Base-by-base conservation (phyloP, 2,329 filamentous ascomycete genomes). In the Diaporthe longicolla region DNA sequence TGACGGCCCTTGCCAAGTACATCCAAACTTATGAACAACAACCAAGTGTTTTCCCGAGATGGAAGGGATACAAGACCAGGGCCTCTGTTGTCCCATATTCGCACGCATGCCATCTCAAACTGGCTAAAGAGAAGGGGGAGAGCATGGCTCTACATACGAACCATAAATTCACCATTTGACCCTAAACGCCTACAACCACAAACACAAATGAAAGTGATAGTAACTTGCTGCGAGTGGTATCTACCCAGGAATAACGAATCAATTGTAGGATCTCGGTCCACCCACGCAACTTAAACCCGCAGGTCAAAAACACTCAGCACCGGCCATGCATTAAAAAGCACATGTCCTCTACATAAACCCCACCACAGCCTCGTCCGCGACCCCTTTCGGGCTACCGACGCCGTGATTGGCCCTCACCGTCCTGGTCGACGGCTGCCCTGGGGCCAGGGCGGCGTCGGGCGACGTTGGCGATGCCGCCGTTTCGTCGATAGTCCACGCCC, bases 311-410 rank as follows among this genome's bases (percentile, higher is more conserved):
- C 29, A 43, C 24, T n/a, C 17, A 65, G 66, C 70, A 70, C 63
- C 61, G 13, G 43, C 52, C 43, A 58, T 54, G 71, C 55, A 70
- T 21, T 35, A 19, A 13, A 69, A 70, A 37, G 59, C 11, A 61
- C 24, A n/a, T 63, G 29, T 35, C 58, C 24, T 7, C 75, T 57
- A 83, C n/a, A 83, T 82, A 63, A 83, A 82, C 10, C 78, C 78
- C 29, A 78, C 81, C 50, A 81, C 82, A 74, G 81, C 81, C 40
- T 77, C 76, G 77, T 83, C 82, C 58, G 81, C 79, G 76, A 80
- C 79, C 10, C 78, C 76, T 9, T 75, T 77, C 3, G 79, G 77
- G 32, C 76, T 77, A 52, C 70, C 76, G 71, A 76, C 73, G 13
- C 75, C 76, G 54, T 73, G 71, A 57, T 73, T 75, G 70, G 73